Base-by-base conservation (phyloP, 805 yeast genomes). In the Suhomyces tanzawaensis region DNA sequence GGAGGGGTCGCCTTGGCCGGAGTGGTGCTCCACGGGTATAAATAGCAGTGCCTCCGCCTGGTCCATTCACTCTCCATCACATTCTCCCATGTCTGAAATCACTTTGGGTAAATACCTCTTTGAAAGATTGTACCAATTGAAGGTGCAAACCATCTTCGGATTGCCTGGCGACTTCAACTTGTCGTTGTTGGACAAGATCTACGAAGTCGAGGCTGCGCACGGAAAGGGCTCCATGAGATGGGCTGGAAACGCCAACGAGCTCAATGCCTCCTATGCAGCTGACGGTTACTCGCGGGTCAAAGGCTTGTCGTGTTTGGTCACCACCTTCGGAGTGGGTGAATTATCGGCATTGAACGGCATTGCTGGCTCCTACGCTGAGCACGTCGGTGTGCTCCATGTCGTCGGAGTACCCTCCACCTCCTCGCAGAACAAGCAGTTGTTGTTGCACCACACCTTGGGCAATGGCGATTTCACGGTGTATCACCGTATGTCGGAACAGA, bases 281-380 rank as follows among this genome's bases (percentile, higher is more conserved):
- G 95, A 86, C 62, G 95, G 95, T 48, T 86, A 86, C 69, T 81
- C 91, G 38, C 70, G 95, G 60, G 71, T 86, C 52, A 85, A 84
- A 66, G 83, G 90, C 42, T 65, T 85, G 58, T 76, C 84, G 45
- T 82, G 85, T 51, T 49, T 86, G 35, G 72, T 85, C 55, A 86
- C 95, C 60, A 86, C 95, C 35, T 86, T 86, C 60, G 95, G 95
- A 66, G 95, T 86, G 40, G 95, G 95, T 61, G 95, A 85, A 64
- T 73, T 85, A 56, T 76, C 85, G 19, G 91, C 95, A 9, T 70
- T 85, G 52, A 85, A 85, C 63, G 95, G 93, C 53, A 75, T 87
- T 57, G 95, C 90, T 31, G 95, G 95, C 52, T 72, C 93, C 36
- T 86, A 79, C 66, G 90, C 95, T 46, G 95, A 87, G 65, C 95